Base-by-base conservation (phyloP, 306 rosid genomes). In the Vachellia collinsii region DNA sequence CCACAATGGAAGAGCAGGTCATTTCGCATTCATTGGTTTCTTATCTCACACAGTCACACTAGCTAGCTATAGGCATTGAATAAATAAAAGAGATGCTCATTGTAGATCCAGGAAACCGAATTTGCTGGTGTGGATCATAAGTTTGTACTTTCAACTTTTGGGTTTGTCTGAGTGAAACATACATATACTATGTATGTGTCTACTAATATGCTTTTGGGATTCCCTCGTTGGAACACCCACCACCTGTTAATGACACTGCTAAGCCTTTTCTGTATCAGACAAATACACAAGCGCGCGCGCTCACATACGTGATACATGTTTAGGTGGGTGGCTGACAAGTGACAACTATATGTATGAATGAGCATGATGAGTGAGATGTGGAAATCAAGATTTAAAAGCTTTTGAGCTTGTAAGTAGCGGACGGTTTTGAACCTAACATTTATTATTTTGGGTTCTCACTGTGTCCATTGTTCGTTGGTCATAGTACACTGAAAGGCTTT, bases 1-100 rank as follows among this genome's bases (percentile, higher is more conserved):
- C 82, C 84, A 73, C 79, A 77, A 81, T 16, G 71, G 41, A 81
- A 78, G 68, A 81, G n/a, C 77, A 81, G 29, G 82, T 81, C 85
- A 78, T 58, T 77, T 86, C 85, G 61, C 85, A 79, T 79, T 86
- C 53, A 82, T 47, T 37, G 10, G 3, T 23, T 19, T 29, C 46
- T 38, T 65, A 70, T 64, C 54, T 64, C 7, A 13, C n/a, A n/a
- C n/a, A n/a, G n/a, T n/a, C n/a, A n/a, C 17, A 17, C 56, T 50
- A 29, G 34, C 34, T 29, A 29, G 34, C 34, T 29, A 29, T 29
- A 38, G 77, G 82, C 51, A 50, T 76, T 29, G n/a, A 19, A 43
- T 82, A 58, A 80, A 64, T 64, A 73, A 73, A 62, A 71, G 61
- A 63, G 80, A 68, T 86, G 78, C 85, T 80, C 77, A 80, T 72